Conservation (phyloP, 2,329 filamentous ascomycete species). For the Trichoderma sp. region DNA sequence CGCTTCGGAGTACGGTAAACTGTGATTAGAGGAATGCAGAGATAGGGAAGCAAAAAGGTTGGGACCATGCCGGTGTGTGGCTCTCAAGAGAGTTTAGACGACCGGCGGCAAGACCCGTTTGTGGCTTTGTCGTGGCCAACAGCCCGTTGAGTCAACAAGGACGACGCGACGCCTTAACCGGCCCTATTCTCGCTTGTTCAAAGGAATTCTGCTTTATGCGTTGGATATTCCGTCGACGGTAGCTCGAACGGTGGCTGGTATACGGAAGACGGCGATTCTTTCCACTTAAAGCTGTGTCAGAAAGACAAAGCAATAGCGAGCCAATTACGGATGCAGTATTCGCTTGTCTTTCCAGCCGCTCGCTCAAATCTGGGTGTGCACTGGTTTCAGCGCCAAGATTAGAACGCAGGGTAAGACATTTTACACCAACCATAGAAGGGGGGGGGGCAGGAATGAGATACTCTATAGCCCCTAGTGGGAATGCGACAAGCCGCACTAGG, state of each 20-base stretch:
- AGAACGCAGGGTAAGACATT: constrained; percentile 8
- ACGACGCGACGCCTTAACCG: neutral
- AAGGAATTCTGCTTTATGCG: too few species aligned
- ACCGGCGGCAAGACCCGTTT: neutral
- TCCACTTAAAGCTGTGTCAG: neutral
- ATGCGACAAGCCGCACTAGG: neutral
- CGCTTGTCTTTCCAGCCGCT: neutral
- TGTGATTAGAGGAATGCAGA: neutral
- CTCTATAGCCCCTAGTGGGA: neutral
- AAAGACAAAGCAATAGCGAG: neutral
- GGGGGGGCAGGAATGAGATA: neutral
- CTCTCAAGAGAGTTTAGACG: neutral
- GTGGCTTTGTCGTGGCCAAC: neutral
- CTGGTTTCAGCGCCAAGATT: neutral
- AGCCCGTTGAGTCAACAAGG: neutral
- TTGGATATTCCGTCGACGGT: neutral
- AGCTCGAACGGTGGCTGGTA: neutral
- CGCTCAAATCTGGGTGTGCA: neutral
- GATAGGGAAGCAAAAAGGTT: constrained; percentile 2
- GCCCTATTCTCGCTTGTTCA: neutral
- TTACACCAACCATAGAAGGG: neutral
- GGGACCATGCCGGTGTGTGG: constrained; percentile 4
- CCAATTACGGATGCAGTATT: neutral
- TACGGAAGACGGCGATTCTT: neutral
- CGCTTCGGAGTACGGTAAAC: neutral